Evolutionary conservation across 768 basidiomycete species (phyloP).

Genomic region (Multifurca ochricompacta): DNA sequence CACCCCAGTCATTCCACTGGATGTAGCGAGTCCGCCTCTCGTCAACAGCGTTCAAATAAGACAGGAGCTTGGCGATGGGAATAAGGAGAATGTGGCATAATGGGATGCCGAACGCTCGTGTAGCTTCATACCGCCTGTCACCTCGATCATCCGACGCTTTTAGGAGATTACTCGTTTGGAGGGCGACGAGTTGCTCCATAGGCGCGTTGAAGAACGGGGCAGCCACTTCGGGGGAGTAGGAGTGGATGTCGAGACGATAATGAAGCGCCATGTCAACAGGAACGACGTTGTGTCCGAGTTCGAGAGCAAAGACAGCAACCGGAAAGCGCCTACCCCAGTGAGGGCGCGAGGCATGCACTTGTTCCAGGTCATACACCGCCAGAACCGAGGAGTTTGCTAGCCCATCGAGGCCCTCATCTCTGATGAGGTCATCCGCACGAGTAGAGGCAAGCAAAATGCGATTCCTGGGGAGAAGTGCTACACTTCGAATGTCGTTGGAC

Average conservation of each 20-base stretch:
- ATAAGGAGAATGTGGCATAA: neutral
- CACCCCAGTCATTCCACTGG: constrained; percentile 7
- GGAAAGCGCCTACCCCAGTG: neutral
- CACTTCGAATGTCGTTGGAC: neutral
- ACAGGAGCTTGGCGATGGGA: neutral
- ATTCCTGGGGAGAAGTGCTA: neutral
- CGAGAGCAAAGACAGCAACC: neutral
- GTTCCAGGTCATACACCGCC: neutral
- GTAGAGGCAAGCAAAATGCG: neutral
- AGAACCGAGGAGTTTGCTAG: neutral
- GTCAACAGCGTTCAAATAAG: neutral
- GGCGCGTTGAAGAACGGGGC: constrained; percentile 5
- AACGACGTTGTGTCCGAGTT: neutral
- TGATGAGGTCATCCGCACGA: neutral
- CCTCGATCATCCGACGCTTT: neutral
- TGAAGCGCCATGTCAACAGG: neutral
- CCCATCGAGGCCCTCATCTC: neutral
- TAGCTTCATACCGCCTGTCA: neutral
- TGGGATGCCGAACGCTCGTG: neutral
- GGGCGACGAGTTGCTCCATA: neutral
- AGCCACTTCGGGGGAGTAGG: neutral
- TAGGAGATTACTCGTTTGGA: neutral
- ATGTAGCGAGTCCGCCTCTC: neutral
- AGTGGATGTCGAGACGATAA: neutral
- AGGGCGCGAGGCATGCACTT: neutral